Conservation (phyloP, 2,329 filamentous ascomycete genomes). For the Alternaria dauci region DNA sequence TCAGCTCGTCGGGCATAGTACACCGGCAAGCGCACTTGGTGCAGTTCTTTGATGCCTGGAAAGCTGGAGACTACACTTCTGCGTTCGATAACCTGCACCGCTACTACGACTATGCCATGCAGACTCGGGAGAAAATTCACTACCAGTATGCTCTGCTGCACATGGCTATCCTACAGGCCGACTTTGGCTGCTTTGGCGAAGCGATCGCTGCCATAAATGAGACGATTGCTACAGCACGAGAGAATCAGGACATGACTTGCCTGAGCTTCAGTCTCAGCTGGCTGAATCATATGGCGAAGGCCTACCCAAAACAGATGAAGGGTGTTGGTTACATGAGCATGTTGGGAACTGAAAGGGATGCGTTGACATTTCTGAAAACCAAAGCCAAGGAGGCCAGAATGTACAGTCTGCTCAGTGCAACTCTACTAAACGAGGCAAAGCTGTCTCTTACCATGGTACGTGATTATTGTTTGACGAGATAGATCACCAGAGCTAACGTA, state of each 20-base stretch:
- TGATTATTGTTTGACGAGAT: background rate
- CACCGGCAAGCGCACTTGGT: conserved; percentile 81
- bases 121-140: conserved; percentile 80
- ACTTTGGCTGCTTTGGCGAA: conserved; percentile 91
- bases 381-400: conserved; percentile 88
- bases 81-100: conserved; percentile 91
- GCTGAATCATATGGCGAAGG: conserved; percentile 92
- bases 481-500: conserved; percentile 1
- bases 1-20: conserved; percentile 71
- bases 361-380: conserved; percentile 80
- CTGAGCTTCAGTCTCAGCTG: conserved; percentile 95
- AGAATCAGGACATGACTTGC: conserved; percentile 90
- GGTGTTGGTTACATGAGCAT: conserved; percentile 75
- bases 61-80: conserved; percentile 85
- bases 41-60: conserved; percentile 90
- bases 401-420: conserved; percentile 84
- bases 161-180: conserved; percentile 89
- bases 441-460: conserved; percentile 77
- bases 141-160: conserved; percentile 97
- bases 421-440: conserved; percentile 85
- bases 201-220: conserved; percentile 95
- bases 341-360: conserved; percentile 81
- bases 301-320: conserved; percentile 77
- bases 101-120: conserved; percentile 97
- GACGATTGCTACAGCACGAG: conserved; percentile 90